Evolutionary conservation across 768 basidiomycete genomes (phyloP), one percentile per base, ranked within the genome.

Genomic region (Flagelloscypha sp.): DNA sequence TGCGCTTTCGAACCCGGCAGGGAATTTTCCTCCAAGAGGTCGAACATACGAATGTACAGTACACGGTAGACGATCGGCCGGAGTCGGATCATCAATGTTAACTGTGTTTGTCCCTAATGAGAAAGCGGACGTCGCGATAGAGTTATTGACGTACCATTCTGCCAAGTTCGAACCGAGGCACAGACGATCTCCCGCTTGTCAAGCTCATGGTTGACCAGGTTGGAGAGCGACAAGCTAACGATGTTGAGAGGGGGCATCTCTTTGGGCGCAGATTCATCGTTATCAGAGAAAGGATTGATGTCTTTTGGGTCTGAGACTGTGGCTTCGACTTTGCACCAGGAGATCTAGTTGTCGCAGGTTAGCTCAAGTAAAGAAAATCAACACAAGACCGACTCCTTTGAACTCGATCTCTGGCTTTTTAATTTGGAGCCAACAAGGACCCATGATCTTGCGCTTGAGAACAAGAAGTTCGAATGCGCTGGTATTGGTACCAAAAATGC

Each of bases 401-500:
- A 79, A 61, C 32, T 84, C 85, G 12, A 93, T 61, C 16, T 68
- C 59, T 1, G 84, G 81, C 30, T 81, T 72, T 58, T 83, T 82
- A 43, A 99, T 72, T 37, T 81, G 71, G 29, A 99, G 64, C 95
- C 95, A 99, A 53, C 95, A 98, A 0, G 95, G 93, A 1, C 95
- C 95, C 92, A 97, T 97, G 38, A 98, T 95, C 61, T 93, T 95
- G 21, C 92, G 78, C 57, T 98, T 98, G 30, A 98, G 48, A 2
- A 92, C 93, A 13, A 99, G 73, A 7, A 89, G 63, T 54, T 98
- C 95, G 47, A 99, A 99, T 0, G 94, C 84, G 35, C 65, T 87
- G 5, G 92, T 94, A 45, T 79, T 92, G 3, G 93, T 84, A 9
- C 95, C 95, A 46, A 98, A 84, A 8, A 98, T 79, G 38, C 74